Evolutionary conservation across 2,329 filamentous ascomycete genomes (phyloP), one percentile per base, ranked within the genome.

Genomic region (Curvularia sp.): DNA sequence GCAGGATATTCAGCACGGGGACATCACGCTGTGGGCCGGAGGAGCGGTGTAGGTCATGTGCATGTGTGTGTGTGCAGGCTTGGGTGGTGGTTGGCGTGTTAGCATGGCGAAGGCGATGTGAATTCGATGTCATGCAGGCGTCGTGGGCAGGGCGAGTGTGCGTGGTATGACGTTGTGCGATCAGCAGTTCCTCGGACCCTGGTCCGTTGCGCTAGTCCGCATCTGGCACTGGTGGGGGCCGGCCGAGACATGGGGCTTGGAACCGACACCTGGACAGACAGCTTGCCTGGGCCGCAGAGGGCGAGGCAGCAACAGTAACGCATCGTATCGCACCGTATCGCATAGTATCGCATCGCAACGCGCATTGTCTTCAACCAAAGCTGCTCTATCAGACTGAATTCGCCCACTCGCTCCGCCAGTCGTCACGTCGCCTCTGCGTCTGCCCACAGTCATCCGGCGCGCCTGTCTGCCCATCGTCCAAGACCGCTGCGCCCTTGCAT

Each of bases 21-120:
- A 10, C 18, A 38, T 45, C 43, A 43, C 28, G 41, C 42, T 34
- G 55, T 52, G 53, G 59, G 13, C 19, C 41, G n/a, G 48, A 30
- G 52, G 52, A 49, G 63, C 63, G 61, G 63, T 66, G 63, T 59
- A 62, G 61, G 63, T 64, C 63, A 66, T 63, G 59, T 58, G 61
- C 32, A 32, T 19, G 48, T n/a, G 25, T 48, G 36, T 23, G 30
- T 43, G 18, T 49, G 53, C 54, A 48, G n/a, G 59, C 27, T 23
- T 36, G 25, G 12, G 38, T 42, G 39, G 39, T 19, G 18, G 39
- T 42, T 32, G 55, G 34, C 15, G 15, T 15, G 5, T 5, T 36
- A 15, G 34, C 34, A 27, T 27, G n/a, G n/a, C 25, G 34, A 49
- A 51, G 55, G 38, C 56, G 59, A 53, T 61, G 62, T 49, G 50